Percentiles rank a stretch among this genome's conserved stretches.
Conservation (phyloP, 2,329 filamentous ascomycete genomes). For the Ustulina deusta region DNA sequence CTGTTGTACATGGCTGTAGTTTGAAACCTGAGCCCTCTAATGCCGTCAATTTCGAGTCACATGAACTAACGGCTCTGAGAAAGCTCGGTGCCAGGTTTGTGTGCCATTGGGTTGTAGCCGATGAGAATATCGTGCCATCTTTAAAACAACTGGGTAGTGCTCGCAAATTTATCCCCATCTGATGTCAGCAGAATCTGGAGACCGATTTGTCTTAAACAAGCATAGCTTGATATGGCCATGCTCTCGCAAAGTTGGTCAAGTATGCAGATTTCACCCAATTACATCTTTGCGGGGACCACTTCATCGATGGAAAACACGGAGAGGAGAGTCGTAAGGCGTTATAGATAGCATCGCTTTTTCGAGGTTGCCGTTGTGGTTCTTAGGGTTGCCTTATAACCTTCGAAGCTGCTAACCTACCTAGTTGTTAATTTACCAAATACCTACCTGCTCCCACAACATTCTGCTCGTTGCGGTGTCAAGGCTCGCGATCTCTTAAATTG, state of each 20-base stretch:
- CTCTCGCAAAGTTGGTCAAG: neutral
- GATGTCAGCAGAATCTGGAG: neutral
- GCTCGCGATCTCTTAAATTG: neutral
- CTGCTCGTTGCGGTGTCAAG: neutral
- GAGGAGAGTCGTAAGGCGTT: neutral
- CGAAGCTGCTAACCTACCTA: neutral
- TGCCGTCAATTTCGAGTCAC: neutral
- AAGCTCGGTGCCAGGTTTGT: neutral
- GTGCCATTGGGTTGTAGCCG: neutral
- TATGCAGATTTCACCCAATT: neutral
- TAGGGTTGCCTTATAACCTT: neutral
- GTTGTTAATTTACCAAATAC: constrained; percentile 3
- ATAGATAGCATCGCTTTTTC: neutral
- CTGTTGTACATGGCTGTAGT: constrained; percentile 4
- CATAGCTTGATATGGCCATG: neutral
- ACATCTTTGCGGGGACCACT: neutral
- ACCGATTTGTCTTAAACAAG: neutral
- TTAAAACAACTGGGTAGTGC: neutral
- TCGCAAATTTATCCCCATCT: neutral
- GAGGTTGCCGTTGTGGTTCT: constrained; percentile 8
- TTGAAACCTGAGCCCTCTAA: neutral
- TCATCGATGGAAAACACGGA: neutral
- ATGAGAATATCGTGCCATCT: constrained; percentile 7
- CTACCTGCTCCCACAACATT: neutral
- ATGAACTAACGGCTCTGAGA: neutral